Evolutionary conservation across 352 stramenopile genomes (phyloP).

Genomic region (Globisporangium ultimum): DNA sequence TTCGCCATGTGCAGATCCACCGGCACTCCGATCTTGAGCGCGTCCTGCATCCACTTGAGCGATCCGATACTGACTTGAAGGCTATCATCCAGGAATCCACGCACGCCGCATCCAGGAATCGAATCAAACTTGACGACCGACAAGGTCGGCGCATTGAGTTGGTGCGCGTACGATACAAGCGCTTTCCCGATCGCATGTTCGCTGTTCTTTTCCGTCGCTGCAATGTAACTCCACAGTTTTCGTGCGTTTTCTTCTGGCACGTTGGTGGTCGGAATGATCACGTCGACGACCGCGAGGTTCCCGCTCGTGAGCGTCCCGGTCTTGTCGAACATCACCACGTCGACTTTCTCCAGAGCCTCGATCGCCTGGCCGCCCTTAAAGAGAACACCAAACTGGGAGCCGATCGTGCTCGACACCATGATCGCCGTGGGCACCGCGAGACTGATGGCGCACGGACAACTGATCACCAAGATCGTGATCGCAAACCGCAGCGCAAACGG

Average conservation of each 20-base stretch:
- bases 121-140: conserved; percentile 36
- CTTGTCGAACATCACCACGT: conserved; percentile 83
- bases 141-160: conserved; percentile 19
- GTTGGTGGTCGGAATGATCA: conserved; percentile 1
- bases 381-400: conserved; percentile 73
- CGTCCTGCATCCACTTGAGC: conserved; percentile 64
- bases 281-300: conserved; percentile 39
- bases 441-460: conserved; percentile 73
- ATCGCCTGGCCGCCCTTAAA: conserved; percentile 76
- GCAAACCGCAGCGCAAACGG: conserved; percentile 76
- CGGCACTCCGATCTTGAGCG: conserved; percentile 41
- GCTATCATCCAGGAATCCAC: conserved; percentile 27
- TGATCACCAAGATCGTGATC: conserved; percentile 79
- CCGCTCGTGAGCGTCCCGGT: conserved; percentile 73
- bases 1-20: conserved; percentile 41
- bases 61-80: conserved; percentile 45
- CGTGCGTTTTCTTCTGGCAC: not conserved
- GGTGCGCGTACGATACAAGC: conserved; percentile 39
- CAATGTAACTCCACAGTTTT: conserved; percentile 43
- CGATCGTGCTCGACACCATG: conserved; percentile 77
- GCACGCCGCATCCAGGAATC: conserved; percentile 63
- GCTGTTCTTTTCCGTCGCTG: conserved; percentile 49
- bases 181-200: conserved; percentile 67
- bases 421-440: conserved; percentile 72
- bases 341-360: conserved; percentile 61